Evolutionary conservation across 805 yeast genomes (phyloP), one percentile per base, ranked within the genome.

Genomic region (Zygosaccharomyces pseudorouxii): DNA sequence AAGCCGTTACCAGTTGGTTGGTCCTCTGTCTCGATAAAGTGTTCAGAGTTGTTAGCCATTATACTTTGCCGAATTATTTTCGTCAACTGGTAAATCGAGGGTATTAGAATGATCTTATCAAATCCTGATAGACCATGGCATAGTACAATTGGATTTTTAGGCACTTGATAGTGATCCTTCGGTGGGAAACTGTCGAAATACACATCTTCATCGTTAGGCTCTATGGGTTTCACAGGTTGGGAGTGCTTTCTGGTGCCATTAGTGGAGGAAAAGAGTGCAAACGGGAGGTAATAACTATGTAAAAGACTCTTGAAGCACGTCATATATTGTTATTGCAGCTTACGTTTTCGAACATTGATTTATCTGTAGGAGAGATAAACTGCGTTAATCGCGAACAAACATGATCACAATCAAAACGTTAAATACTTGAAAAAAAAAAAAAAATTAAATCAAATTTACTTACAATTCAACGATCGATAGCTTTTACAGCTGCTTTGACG

Each of bases 71-170:
- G 46, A 23, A 68, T 41, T 19, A 60, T 29, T 4, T 54, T 59
- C 2, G 65, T 56, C 30, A 68, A 53, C 16, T 62, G 71, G 47
- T 52, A 61, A 10, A 70, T 46, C 3, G 71, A 72, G 0, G 82
- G 80, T 2, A 78, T 38, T 7, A 81, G 55, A 30, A 70, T 60
- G 33, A 79, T 45, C 47, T 70, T 73, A 57, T 86, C 95, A 57
- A 87, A 89, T 1, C 97, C 97, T 0, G 87, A 80, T 20, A 89
- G 74, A 0, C 97, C 97, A 69, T 89, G 97, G 58, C 96, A 89
- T 23, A 89, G 65, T 0, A 89, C 84, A 1, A 89, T 78, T 0
- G 96, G 96, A 49, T 78, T 71, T 55, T 78, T 77, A 0, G 95
- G 89, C 4, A 84, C 75, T 10, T 65, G 59, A 58, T 82, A 84